phyloP scores from a whole-genome alignment of 108 stramenopile species.

The Fistulifera pelliculosa region DNA sequence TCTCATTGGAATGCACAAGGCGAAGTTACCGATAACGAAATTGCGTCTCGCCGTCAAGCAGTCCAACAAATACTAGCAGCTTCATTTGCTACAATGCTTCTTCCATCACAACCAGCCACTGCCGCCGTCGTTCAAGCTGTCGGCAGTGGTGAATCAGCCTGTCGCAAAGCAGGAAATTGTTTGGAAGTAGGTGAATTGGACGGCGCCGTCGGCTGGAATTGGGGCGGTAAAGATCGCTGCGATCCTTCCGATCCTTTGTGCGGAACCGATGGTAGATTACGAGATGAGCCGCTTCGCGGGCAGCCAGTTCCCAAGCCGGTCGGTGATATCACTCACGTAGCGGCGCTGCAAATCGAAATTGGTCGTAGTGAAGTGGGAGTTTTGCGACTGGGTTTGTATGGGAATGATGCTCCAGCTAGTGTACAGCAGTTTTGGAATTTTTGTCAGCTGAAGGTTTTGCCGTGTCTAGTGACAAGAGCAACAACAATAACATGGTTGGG shows the following conservation, averaged over 20 bases:
- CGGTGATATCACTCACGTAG: conserved; percentile 41
- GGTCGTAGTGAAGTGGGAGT: conserved; percentile 46
- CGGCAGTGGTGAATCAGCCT: conserved; percentile 57
- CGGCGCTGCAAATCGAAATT: conserved; percentile 38
- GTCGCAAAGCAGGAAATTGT: conserved; percentile 68
- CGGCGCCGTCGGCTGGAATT: conserved; percentile 82
- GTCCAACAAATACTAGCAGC: not conserved
- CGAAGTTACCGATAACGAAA: too few species aligned
- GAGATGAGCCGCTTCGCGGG: conserved; percentile 29
- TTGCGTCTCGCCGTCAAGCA: too few species aligned
- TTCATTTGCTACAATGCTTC: not conserved
- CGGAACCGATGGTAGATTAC: conserved; percentile 52
- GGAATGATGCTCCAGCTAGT: conserved; percentile 34
- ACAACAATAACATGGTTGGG: conserved; percentile 49
- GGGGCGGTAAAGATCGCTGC: conserved; percentile 79
- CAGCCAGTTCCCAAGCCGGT: conserved; percentile 28
- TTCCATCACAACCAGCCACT: conserved; percentile 8
- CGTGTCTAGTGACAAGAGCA: too few species aligned
- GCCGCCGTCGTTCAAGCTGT: conserved; percentile 59
- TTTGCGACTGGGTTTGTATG: conserved; percentile 61
- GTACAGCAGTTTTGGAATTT: conserved; percentile 44
- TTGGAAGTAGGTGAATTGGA: conserved; percentile 68
- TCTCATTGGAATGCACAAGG: too few species aligned
- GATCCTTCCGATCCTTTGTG: conserved; percentile 69
- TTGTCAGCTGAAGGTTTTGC: conserved; percentile 21